Conservation (phyloP, 345 rosid genomes). For the Laguncularia racemosa region DNA sequence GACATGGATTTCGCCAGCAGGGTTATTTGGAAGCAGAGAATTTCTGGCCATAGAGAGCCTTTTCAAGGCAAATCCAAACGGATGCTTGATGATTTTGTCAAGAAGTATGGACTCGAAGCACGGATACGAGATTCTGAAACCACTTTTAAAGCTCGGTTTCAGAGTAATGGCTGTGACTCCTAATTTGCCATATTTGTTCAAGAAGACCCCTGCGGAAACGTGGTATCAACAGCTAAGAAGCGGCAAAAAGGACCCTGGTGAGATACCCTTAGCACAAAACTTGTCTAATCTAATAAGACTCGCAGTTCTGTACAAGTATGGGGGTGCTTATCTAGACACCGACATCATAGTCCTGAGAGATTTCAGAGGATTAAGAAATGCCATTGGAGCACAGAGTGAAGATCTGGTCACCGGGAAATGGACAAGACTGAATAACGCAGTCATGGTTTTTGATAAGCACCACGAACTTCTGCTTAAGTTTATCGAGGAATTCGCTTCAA, state of each 20-base stretch:
- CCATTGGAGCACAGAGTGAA: conserved; percentile 71
- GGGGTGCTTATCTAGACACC: conserved; percentile 71
- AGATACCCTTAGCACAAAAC: conserved; percentile 63
- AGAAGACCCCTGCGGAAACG: conserved; percentile 57
- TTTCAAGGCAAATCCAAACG: conserved; percentile 53
- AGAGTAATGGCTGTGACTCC: conserved; percentile 51
- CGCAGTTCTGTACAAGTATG: conserved; percentile 59
- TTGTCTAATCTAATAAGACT: conserved; percentile 70
- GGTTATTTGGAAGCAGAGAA: conserved; percentile 44
- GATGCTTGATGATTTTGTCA: conserved; percentile 64
- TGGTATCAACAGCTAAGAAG: conserved; percentile 58
- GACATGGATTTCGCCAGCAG: conserved; percentile 77
- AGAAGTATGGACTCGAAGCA: conserved; percentile 46
- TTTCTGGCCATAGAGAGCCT: conserved; percentile 49
- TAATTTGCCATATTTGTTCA: conserved; percentile 42
- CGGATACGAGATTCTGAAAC: conserved; percentile 51
- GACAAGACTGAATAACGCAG: conserved; percentile 80
- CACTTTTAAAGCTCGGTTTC: conserved; percentile 38
- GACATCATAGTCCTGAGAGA: conserved; percentile 64
- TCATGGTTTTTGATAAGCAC: conserved; percentile 48
- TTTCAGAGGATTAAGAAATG: conserved; percentile 39
- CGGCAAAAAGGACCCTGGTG: conserved; percentile 68
- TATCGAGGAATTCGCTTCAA: conserved; percentile 61
- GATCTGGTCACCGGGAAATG: conserved; percentile 42
- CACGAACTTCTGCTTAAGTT: conserved; percentile 60